phyloP scores from a whole-genome alignment of 2,329 filamentous ascomycete genomes.

The Incumbomyces delicatus region DNA sequence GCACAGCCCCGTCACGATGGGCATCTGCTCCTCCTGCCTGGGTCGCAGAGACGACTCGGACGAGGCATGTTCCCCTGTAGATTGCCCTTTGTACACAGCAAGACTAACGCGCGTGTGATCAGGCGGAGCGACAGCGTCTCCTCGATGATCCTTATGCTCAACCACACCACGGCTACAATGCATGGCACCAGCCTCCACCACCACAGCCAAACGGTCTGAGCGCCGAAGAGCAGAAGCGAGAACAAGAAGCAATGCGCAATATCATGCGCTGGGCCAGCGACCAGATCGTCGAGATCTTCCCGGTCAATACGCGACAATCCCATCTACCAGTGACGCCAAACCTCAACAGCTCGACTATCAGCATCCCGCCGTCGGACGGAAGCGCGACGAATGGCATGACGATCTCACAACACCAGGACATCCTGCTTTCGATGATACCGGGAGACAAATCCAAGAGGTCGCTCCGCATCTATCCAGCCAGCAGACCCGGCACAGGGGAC shows the following conservation, averaged over 20 bases:
- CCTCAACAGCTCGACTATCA: constrained; percentile 3
- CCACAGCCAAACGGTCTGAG: constrained; percentile 13
- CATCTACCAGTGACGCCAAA: constrained; percentile 10
- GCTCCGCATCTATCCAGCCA: constrained; percentile 20
- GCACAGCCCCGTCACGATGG: constrained; percentile 11
- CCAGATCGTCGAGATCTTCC: constrained; percentile 22
- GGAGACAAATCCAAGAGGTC: constrained; percentile 21
- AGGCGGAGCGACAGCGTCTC: constrained; percentile 19
- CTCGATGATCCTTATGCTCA: constrained; percentile 16
- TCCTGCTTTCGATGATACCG: constrained; percentile 19
- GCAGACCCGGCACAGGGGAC: constrained; percentile 17
- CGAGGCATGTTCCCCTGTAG: constrained; percentile 10
- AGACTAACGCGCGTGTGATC: background rate
- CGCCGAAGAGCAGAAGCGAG: constrained; percentile 18
- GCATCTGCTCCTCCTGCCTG: constrained; percentile 21
- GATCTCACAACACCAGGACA: constrained; percentile 16
- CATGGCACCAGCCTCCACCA: constrained; percentile 13
- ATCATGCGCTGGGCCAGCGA: constrained; percentile 21
- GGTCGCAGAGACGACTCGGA: constrained; percentile 12
- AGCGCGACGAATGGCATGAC: background rate
- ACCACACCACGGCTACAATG: constrained; percentile 15
- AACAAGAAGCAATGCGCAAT: constrained; percentile 19
- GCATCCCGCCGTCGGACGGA: background rate
- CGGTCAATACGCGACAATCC: constrained; percentile 9
- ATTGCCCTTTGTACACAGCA: too few relatives aligned